Conservation (phyloP, 768 basidiomycete genomes). For the Suillus lakei region DNA sequence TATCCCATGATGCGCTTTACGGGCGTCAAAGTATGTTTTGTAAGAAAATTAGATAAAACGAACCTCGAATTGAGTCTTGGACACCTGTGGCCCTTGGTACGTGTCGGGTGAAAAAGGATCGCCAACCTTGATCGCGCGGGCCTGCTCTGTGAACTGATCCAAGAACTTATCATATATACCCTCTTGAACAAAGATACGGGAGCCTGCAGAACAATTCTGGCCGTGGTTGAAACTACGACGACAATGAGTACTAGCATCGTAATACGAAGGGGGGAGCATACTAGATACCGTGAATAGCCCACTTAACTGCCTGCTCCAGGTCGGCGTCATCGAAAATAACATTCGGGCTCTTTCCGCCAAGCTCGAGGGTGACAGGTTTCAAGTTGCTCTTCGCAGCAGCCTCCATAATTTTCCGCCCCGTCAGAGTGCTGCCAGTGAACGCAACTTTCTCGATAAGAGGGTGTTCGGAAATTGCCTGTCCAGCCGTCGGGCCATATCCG, state of each 20-base stretch:
- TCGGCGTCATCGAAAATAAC: slow-evolving; percentile 56
- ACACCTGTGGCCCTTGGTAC: slow-evolving; percentile 54
- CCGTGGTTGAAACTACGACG: slow-evolving; percentile 45
- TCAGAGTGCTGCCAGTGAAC: slow-evolving; percentile 85
- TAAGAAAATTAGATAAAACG: neutral
- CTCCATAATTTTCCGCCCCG: slow-evolving; percentile 80
- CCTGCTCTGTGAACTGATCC: slow-evolving; percentile 43
- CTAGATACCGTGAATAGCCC: slow-evolving; percentile 77
- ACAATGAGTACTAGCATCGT: neutral
- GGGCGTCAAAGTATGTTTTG: neutral
- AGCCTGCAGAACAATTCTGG: slow-evolving; percentile 57
- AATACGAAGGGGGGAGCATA: slow-evolving; percentile 38
- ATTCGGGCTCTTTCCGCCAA: slow-evolving; percentile 56
- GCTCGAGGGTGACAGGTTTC: slow-evolving; percentile 69
- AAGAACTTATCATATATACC: slow-evolving; percentile 62
- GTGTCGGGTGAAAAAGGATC: slow-evolving; percentile 47
- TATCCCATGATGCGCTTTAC: slow-evolving; percentile 49
- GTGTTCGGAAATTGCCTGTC: slow-evolving; percentile 71
- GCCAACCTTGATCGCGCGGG: slow-evolving; percentile 42
- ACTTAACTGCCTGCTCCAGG: slow-evolving; percentile 62
- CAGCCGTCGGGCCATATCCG: slow-evolving; percentile 73
- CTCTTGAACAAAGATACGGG: slow-evolving; percentile 63
- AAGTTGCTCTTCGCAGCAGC: slow-evolving; percentile 82
- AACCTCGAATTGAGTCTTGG: slow-evolving; percentile 51
- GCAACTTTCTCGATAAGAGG: slow-evolving; percentile 72